Base-by-base conservation (phyloP, 1,284 basidiomycete genomes). In the Xerocomus amazonicus region DNA sequence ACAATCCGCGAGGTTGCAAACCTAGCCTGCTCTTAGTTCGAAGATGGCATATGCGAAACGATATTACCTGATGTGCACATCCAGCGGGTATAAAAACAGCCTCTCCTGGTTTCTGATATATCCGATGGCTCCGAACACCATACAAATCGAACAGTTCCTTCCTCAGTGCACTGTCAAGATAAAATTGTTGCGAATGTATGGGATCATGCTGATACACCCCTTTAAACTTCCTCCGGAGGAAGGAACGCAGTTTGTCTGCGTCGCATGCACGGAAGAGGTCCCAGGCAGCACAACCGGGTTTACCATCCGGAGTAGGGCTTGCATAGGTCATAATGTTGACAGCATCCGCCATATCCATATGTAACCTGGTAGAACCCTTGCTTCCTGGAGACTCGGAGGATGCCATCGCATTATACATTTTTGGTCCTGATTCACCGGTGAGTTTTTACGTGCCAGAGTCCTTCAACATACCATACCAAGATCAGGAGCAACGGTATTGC, bases 341-440 rank as follows among this genome's bases (percentile, higher is more conserved):
- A 2, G 92, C 93, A 61, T 97, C 94, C 0, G 94, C 92, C 78
- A 96, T 92, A 69, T 97, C 94, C 92, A 96, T 95, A 65, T 97
- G 94, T 46, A 97, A 68, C 42, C 92, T 76, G 3, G 95, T 97
- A 23, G 89, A 84, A 8, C 90, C 89, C 59, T 87, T 87, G 59
- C 81, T 87, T 7, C 84, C 85, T 17, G 73, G 65, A 12, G 69
- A 68, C 55, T 84, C 80, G 35, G 70, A 76, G 9, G 84, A 84
- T 9, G 83, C 81, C 75, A 87, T 78, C 1, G 86, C 83, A 53
- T 87, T 89, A 63, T 89, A 90, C 86, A 89, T 89, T 66, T 88
- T 87, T 0, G 87, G 87, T 6, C 87, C 85, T 87, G 54, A 10
- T 48, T 42, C 34, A 55, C 63, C 51, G 69, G 61, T 75, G 73